Base-by-base conservation (phyloP, 129 eudicot genomes). In the Logfia minima region DNA sequence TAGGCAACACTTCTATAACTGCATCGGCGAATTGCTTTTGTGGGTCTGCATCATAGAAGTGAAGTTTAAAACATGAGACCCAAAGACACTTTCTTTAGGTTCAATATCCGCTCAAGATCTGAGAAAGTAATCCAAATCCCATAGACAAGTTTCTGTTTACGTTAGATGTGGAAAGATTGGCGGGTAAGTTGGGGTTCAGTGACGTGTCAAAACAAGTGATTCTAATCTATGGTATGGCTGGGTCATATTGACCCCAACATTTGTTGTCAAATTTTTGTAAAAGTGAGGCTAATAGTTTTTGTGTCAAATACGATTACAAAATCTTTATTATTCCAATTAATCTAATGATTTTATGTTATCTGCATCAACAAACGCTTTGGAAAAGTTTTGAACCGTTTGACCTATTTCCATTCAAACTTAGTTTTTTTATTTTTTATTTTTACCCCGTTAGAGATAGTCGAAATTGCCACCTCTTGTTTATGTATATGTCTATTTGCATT, bases 21-120 rank as follows among this genome's bases (percentile, higher is more conserved):
- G 97, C 98, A 84, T 93, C 98, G 3, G 98, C 97, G 31, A 85
- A 93, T 75, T 91, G 97, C 88, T 93, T 93, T 81, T 93, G 98
- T 75, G 98, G 97, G 80, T 93, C 98, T 93, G 92, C 84, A 35
- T 26, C 56, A 72, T 58, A 32, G 43, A 60, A 70, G n/a, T 23
- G 37, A 37, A 39, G 70, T 23, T 37, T 35, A 8, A 52, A 64
- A 28, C 22, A 64, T 28, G 35, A 28, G 69, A 29, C 37, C 16
- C 41, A 64, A 17, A 29, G 69, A 14, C 13, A 28, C 37, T 10
- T 31, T 29, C 8, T 64, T 64, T 11, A 52, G 18, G 66, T 66
- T 76, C 10, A 45, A n/a, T 32, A 52, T 53, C 56, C 22, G 9
- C 53, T 65, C 17, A n/a, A 75, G 28, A n/a, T 45, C 63, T 26